Base-by-base conservation (phyloP, 2,329 filamentous ascomycete genomes). In the Ophiosphaerella narmari region DNA sequence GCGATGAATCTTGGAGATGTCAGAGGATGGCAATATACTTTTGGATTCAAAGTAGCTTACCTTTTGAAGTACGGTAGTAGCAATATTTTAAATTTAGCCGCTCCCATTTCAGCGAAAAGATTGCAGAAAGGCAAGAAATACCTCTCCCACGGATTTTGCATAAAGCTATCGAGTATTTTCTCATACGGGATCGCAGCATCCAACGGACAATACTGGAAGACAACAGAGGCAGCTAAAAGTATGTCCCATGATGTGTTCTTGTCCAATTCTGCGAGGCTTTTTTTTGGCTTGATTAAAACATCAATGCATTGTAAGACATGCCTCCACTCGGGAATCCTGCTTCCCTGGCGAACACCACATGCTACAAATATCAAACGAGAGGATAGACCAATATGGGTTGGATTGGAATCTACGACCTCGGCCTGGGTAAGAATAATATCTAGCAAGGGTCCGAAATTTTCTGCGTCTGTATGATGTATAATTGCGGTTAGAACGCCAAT, bases 101-200 rank as follows among this genome's bases (percentile, higher is more conserved):
- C 70, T 39, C 91, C 86, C 32, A 95, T 78, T 46, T 90, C 83
- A 0, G 90, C 87, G 60, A 94, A 86, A 44, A 90, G 86, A 12
- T 87, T 87, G 73, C 91, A 97, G 72, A 97, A 96, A 0, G 86
- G 82, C 37, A 97, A 81, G 70, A 96, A 97, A 77, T 86, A 87
- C 43, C 75, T 75, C 64, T 87, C 83, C 63, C 92, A 81, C 1
- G 81, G 80, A 38, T 88, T 84, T 43, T 82, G 82, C 3, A 83
- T 85, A 40, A 96, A 75, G 3, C 78, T 76, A 31, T 87, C 84
- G 39, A 96, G 79, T 3, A 83, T 74, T 13, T 83, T 81, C 48
- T 92, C 82, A 33, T 84, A 82, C 1, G 89, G 84, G 36, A 96
- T 86, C 32, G 95, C 76, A 6, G 87, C 82, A 62, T 96, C 90